Evolutionary conservation across 163 green algal genomes (phyloP).

Genomic region (Scenedesmus sp.): DNA sequence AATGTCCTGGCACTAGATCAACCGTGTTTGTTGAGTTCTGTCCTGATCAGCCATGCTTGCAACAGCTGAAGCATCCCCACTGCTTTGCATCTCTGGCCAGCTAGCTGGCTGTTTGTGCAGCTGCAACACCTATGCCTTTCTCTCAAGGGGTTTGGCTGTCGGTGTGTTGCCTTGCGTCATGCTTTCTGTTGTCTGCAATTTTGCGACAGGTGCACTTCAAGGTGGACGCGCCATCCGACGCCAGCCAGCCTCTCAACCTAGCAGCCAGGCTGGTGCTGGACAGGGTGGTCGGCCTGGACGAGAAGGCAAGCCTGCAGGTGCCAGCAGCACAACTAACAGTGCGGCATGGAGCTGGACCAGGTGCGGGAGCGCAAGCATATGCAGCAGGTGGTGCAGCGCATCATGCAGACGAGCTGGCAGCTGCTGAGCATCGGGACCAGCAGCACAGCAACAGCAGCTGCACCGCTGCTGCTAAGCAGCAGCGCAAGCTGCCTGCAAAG

Average conservation of each 20-base stretch:
- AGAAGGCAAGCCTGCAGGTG: constrained; percentile 9
- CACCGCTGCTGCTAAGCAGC: background rate
- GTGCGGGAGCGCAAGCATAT: background rate
- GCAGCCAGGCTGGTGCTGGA: constrained; percentile 33
- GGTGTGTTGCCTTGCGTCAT: background rate
- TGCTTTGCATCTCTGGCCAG: no score
- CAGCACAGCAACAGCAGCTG: constrained; percentile 15
- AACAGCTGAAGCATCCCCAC: background rate
- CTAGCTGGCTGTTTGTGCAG: no score
- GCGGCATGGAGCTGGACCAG: background rate
- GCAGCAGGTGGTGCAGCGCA: background rate
- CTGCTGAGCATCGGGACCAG: background rate
- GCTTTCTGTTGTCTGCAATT: background rate
- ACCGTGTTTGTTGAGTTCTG: background rate
- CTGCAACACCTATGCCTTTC: no score
- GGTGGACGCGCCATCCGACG: background rate
- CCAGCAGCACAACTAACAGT: background rate
- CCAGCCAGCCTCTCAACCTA: constrained; percentile 26
- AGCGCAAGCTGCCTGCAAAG: background rate
- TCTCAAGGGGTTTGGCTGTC: background rate
- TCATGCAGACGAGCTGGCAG: background rate
- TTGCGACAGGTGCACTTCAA: constrained; percentile 32
- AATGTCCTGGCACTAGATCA: background rate
- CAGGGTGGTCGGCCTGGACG: constrained; percentile 22
- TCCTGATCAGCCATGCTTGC: background rate